Evolutionary conservation across 208 protist genomes (phyloP).

Genomic region (Wallacemonas sp.): DNA sequence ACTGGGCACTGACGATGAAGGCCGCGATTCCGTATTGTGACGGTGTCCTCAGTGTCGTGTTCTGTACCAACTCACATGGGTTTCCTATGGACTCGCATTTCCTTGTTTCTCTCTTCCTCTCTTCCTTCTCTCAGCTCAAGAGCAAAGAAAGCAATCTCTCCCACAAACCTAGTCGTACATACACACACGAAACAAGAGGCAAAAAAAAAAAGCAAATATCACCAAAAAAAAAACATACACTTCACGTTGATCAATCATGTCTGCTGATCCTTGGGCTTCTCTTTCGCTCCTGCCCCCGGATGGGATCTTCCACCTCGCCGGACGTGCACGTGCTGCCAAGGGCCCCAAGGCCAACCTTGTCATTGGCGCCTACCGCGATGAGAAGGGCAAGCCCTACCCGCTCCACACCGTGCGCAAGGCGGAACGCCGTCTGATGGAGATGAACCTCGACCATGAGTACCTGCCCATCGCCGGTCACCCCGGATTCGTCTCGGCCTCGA

Average conservation of each 20-base stretch:
- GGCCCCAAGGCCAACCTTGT: constrained; percentile 96
- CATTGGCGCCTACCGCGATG: constrained; percentile 98
- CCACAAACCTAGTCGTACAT: background rate
- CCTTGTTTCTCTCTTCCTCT: background rate
- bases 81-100: background rate
- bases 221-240: no score
- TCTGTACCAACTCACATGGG: background rate
- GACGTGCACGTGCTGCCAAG: constrained; percentile 37
- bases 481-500: constrained; percentile 79
- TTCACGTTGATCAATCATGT: no score
- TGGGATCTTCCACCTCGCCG: constrained; percentile 49
- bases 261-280: constrained; percentile 22
- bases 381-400: constrained; percentile 93
- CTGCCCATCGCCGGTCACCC: constrained; percentile 92
- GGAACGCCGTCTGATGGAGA: constrained; percentile 62
- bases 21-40: no score
- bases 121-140: background rate
- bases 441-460: constrained; percentile 97
- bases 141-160: background rate
- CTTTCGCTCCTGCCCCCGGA: constrained; percentile 44
- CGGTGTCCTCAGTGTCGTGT: no score
- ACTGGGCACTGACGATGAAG: no score
- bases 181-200: background rate
- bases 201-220: background rate
- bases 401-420: constrained; percentile 91